Evolutionary conservation across 2,329 filamentous ascomycete genomes (phyloP), one percentile per base, ranked within the genome.

Genomic region (Stachybotrys elegans): DNA sequence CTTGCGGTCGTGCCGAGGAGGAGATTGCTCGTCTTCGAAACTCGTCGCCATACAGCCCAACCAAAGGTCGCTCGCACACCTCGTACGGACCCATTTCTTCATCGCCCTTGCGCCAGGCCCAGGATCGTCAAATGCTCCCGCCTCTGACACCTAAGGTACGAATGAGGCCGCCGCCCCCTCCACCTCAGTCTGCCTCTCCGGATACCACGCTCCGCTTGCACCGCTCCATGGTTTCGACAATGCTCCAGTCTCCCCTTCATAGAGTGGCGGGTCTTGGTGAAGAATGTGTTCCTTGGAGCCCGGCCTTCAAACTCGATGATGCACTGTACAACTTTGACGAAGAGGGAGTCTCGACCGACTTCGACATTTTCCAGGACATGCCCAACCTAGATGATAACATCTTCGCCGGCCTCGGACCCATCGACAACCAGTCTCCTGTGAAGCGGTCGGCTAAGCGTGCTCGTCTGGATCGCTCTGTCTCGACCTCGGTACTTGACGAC

Each of bases 1-100:
- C 14, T 17, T 85, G 88, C 48, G 92, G 92, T 22, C 86, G 92
- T 48, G 93, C 93, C 14, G 93, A 97, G 64, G 91, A 94, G 57
- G 93, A 96, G 65, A 96, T 98, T 71, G 88, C 87, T 37, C 88
- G 92, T 32, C 84, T 97, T 43, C 86, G 93, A 52, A 88, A 87
- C 49, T 96, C 92, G 2, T 95, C 90, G 2, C 92, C 91, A 57
- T 91, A 95, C 57, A 97, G 91, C 58, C 93, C 93, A 5, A 87
- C 82, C 40, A 90, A 88, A 68, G 67, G 70, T 54, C 76, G 82
- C 34, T 75, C 78, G 12, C 71, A 70, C 44, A 69, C 73, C 48
- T 71, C 66, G 5, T 70, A 73, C 43, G 65, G 73, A 27, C 75
- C 78, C 8, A 62, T 70, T 16, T 85, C 83, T 3, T 89, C 86